Evolutionary conservation across 2,329 filamentous ascomycete genomes (phyloP).

Genomic region (Cladosporium sp.): DNA sequence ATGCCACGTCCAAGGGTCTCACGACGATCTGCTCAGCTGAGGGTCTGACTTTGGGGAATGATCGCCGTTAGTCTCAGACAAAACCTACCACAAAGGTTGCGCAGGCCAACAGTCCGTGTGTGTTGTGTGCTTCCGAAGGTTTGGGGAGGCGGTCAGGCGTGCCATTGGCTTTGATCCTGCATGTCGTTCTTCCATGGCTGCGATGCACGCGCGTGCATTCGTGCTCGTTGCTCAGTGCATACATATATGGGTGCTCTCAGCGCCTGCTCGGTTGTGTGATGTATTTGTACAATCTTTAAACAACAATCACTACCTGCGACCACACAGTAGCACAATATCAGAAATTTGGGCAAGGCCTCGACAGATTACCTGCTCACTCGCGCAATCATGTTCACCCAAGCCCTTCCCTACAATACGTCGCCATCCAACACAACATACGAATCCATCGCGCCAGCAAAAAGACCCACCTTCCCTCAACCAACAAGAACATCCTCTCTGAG

Average conservation of each 20-base stretch:
- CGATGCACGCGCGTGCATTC: background rate
- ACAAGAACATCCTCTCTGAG: background rate
- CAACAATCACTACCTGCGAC: background rate
- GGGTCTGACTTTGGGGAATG: background rate
- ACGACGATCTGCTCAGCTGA: background rate
- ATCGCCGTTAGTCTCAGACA: slow-evolving; percentile 2
- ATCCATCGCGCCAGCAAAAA: background rate
- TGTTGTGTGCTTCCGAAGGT: no score
- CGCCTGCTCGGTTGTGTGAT: background rate
- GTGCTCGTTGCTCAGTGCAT: background rate
- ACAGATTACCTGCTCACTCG: background rate
- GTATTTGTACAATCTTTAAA: no score
- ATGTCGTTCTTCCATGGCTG: slow-evolving; percentile 6
- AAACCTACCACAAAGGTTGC: background rate
- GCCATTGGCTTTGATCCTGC: slow-evolving; percentile 1
- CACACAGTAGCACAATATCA: background rate
- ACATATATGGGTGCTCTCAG: background rate
- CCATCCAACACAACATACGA: background rate
- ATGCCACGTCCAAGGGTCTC: background rate
- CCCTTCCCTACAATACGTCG: background rate
- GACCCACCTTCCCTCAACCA: background rate
- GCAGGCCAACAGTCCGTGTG: background rate
- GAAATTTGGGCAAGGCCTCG: background rate
- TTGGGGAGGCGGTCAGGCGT: background rate
- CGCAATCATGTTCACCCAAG: background rate